Evolutionary conservation across 2,329 filamentous ascomycete genomes (phyloP), one percentile per base, ranked within the genome.

Genomic region (Colletotrichum falcatum): DNA sequence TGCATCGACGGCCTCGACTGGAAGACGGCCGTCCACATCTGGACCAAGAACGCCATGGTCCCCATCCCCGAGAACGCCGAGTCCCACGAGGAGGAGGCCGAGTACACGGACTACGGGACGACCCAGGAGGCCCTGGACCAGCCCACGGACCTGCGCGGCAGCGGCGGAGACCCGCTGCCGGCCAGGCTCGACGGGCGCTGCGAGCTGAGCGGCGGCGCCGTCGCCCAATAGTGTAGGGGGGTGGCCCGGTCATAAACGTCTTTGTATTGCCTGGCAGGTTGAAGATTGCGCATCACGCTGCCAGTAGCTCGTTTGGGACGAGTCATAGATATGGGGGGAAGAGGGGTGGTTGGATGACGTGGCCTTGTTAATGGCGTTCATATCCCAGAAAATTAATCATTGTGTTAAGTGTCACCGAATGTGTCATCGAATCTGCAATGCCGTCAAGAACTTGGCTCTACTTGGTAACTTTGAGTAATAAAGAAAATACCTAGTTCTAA

Each of bases 51-150:
- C 51, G 90, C 90, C 74, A 90, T 93, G 83, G 84, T 92, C 23
- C 88, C 90, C 42, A 92, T 93, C 72, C 90, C 91, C 2, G 89
- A 91, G 74, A 87, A 89, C 12, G 86, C 85, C 35, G 88, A 91
- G 79, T 79, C 81, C 7, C 86, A 87, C 77, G 84, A 86, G 18
- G 88, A 88, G 68, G 86, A 88, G 66, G 87, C 87, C 3, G 78
- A 75, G 7, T 78, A 76, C 49, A 82, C 81, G 16, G 81, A 82
- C 16, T 87, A 86, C 70, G 78, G 83, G n/a, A 20, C 49, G 74
- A 75, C 20, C 77, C 84, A 86, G 74, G 84, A 86, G 72, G 73
- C 77, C 18, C 80, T 87, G 6, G 86, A 88, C 71, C 84, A 87
- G 73, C 85, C 85, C 11, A 72, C 75, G 5, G 77, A 79, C 54